A percentile compares a stretch with the other conserved stretches of the same genome.
These are phyloP conservation scores for Xylariaceae sp. DNA, from an alignment of 2,329 filamentous ascomycete species.

Conservation along the genomic window DNA sequence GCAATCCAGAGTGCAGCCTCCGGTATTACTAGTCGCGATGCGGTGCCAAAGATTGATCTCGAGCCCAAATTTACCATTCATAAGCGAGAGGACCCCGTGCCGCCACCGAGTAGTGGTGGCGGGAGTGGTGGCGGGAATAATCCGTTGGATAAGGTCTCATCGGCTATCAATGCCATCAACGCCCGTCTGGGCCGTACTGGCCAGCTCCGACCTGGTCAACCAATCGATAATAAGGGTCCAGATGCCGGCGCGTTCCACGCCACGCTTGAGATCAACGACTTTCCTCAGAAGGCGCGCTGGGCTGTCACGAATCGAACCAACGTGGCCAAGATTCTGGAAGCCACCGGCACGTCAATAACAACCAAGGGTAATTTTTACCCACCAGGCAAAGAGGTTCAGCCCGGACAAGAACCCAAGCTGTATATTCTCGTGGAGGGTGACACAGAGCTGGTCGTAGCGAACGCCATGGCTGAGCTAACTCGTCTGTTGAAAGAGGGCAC, in stretches of 20 bases:
- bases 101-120: constrained; percentile 26
- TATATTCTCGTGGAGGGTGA: constrained; percentile 98
- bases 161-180: constrained; percentile 89
- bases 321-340: constrained; percentile 94
- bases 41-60: constrained; percentile 40
- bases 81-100: constrained; percentile 56
- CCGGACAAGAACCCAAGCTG: constrained; percentile 79
- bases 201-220: constrained; percentile 83
- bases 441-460: constrained; percentile 85
- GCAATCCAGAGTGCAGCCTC: constrained; percentile 60
- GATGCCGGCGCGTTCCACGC: constrained; percentile 96
- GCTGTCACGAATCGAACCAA: constrained; percentile 98
- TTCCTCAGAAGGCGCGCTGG: constrained; percentile 97
- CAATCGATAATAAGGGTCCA: constrained; percentile 96
- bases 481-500: constrained; percentile 85
- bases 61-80: constrained; percentile 65
- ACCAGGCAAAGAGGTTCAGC: constrained; percentile 69
- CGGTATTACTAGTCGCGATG: constrained; percentile 49
- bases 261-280: constrained; percentile 98
- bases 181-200: constrained; percentile 83
- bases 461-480: constrained; percentile 85
- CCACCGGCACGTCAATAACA: constrained; percentile 91
- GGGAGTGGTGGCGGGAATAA: constrained; percentile 45
- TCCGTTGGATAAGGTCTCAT: constrained; percentile 77
- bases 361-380: constrained; percentile 92